Conservation (phyloP, 495 filamentous ascomycete species). For the Collariella sp. region DNA sequence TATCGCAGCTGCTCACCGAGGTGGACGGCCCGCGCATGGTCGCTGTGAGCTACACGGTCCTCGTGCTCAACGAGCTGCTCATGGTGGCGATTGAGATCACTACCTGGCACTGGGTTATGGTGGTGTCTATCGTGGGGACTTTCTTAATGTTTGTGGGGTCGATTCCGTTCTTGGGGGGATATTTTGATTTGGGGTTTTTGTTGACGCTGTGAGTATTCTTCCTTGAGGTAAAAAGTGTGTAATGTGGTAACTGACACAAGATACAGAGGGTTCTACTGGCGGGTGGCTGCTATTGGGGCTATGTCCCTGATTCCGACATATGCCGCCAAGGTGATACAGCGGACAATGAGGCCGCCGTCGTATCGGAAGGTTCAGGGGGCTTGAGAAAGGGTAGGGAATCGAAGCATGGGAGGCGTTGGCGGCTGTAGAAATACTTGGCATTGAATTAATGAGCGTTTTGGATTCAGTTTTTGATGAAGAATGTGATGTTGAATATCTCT, state of each 20-base stretch:
- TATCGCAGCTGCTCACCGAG: conserved; percentile 78
- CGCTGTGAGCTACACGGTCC: conserved; percentile 80
- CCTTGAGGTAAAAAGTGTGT: background rate
- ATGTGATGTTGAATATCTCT: too few species aligned
- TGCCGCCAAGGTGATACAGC: conserved; percentile 69
- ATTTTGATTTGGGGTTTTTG: conserved; percentile 82
- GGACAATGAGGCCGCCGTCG: conserved; percentile 82
- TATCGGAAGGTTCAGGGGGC: conserved; percentile 87
- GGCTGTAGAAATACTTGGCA: background rate
- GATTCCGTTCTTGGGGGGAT: conserved; percentile 78
- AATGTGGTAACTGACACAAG: conserved; percentile 8
- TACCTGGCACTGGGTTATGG: conserved; percentile 96
- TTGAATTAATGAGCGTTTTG: conserved; percentile 1
- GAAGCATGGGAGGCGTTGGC: conserved; percentile 11
- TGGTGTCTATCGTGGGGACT: conserved; percentile 72
- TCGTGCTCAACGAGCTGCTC: conserved; percentile 88
- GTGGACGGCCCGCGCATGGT: conserved; percentile 67
- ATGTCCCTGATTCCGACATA: conserved; percentile 82
- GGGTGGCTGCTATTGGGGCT: conserved; percentile 66
- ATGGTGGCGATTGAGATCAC: conserved; percentile 97
- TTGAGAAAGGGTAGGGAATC: conserved; percentile 11
- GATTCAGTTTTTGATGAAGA: background rate
- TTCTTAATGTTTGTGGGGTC: conserved; percentile 68
- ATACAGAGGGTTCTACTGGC: conserved; percentile 74
- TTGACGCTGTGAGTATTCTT: conserved; percentile 47